Evolutionary conservation across 2,329 filamentous ascomycete species (phyloP), one percentile per base, ranked within the genome.

Genomic region (Coniochaeta ligniaria): DNA sequence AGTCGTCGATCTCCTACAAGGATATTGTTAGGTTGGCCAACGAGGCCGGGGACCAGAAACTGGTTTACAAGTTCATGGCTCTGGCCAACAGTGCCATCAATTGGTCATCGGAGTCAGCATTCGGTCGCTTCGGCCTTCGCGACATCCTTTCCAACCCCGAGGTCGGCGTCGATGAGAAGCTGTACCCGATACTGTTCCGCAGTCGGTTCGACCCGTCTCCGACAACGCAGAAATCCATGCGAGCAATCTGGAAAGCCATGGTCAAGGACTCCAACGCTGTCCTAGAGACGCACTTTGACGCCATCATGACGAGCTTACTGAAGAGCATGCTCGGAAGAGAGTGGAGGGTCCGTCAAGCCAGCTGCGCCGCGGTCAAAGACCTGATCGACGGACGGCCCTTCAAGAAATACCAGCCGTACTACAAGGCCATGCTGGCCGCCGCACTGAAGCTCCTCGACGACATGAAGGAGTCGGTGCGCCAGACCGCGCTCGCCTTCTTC

Each of bases 1-100:
- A 83, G 66, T 92, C 92, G 0, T 85, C 98, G 60, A 97, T 92
- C 0, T 98, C 94, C 0, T 99, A 99, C 78, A 96, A 96, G 71
- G 95, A 99, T 70, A 98, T 99, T 66, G 90, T 99, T 73, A 95
- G 83, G 66, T 80, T 99, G 56, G 95, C 95, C n/a, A 91, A 94
- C 50, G 95, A 99, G 75, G 93, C 97, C 36, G 95, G 95, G 12
- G 94, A 99, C 69, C 94, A 95, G 61, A 93, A 90, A 66, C 80
- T 99, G n/a, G 91, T 98, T 1, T 99, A 99, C 78, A 92, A 93
- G 63, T 98, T 99, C 76, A 99, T 99, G 95, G 94, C 93, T 0
- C 82, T 99, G 66, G 95, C 95, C 2, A 92, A 92, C 1, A 96
- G 97, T 69, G 96, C 96, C 56, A 92, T 93, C 0, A 96, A 96